Percentiles rank a stretch among this genome's conserved stretches.
These are phyloP conservation scores for Herpetomonas samuelpessoai DNA, from an alignment of 208 protist species.

Conservation along the genomic window DNA sequence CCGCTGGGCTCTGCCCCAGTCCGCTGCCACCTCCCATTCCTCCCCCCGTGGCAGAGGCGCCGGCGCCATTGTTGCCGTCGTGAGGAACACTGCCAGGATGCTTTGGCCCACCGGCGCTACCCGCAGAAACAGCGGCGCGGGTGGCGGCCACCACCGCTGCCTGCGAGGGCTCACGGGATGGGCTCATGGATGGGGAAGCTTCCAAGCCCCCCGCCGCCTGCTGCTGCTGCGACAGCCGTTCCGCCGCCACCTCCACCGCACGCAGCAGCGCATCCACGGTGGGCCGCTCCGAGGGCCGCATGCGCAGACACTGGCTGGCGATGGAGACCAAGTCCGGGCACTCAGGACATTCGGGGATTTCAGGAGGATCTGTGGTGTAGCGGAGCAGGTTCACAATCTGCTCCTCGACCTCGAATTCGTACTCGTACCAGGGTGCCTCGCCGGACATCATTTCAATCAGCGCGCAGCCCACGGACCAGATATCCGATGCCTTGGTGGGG, in stretches of 20 bases:
- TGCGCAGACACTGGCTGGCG: conserved; percentile 49
- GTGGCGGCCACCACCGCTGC: neutral
- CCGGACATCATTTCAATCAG: conserved; percentile 91
- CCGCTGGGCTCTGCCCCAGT: too few relatives aligned
- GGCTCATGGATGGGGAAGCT: conserved; percentile 21
- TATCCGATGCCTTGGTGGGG: conserved; percentile 80
- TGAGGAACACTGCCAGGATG: too few relatives aligned
- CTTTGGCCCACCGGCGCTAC: too few relatives aligned
- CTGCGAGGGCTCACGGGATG: conserved; percentile 15
- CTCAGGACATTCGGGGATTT: conserved; percentile 73
- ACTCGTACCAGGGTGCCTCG: conserved; percentile 87
- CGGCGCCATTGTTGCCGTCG: too few relatives aligned
- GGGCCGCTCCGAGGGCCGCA: conserved; percentile 51
- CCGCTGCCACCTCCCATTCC: too few relatives aligned
- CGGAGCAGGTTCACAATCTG: conserved; percentile 84
- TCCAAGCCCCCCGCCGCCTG: neutral
- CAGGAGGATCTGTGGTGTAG: conserved; percentile 76
- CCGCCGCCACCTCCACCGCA: conserved; percentile 44
- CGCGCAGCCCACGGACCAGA: conserved; percentile 90
- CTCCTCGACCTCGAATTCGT: conserved; percentile 87
- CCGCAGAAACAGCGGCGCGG: neutral
- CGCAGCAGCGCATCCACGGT: conserved; percentile 77
- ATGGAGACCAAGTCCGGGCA: conserved; percentile 69
- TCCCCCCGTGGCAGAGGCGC: too few relatives aligned
- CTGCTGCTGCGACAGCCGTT: conserved; percentile 32